Evolutionary conservation across 139 green algal genomes (phyloP), one percentile per base, ranked within the genome.

Genomic region (Axilococcus clingmanii): DNA sequence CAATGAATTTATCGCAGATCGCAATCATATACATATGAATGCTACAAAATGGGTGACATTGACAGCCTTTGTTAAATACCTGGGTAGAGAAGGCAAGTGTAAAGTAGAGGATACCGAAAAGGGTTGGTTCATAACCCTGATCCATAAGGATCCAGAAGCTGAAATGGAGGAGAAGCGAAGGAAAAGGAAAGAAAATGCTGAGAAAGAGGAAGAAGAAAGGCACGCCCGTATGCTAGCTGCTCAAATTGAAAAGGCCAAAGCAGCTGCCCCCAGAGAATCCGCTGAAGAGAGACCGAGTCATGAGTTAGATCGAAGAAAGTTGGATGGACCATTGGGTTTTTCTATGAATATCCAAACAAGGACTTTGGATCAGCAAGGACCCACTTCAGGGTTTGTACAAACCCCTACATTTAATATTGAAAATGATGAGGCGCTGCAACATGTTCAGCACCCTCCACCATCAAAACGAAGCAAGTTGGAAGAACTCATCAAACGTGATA

Each of bases 1-100:
- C 78, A 96, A 96, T 61, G 87, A 97, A 70, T 93, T 80, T 68
- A 96, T 97, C 42, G 52, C 34, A 0, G 80, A 97, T 71, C 22
- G 72, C 19, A 32, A 95, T 56, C 91, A 98, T 67, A 38, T 97
- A 0, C 91, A 97, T 78, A 98, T 98, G 91, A 98, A 98, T 72
- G 67, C 76, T 44, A 98, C 91, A 1, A 74, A 80, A 44, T 98
- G 89, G 89, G 64, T 83, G 8, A 93, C 84, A n/a, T 68, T 94
- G 25, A 89, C 80, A 14, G 85, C 89, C 28, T 94, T 93, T 54
- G 74, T 94, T 5, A 78, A 89, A 62, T 75, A 89, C 58, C 68
- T 94, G 40, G 65, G 66, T 11, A 59, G 55, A 19, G 52, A 71
- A 67, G 84, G 84, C 17, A 65, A 80, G 44, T 94, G 85, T 74